A percentile compares a stretch with the other conserved stretches of the same genome.
Conservation (phyloP, 495 filamentous ascomycete species). For the Cercophora scortea region DNA sequence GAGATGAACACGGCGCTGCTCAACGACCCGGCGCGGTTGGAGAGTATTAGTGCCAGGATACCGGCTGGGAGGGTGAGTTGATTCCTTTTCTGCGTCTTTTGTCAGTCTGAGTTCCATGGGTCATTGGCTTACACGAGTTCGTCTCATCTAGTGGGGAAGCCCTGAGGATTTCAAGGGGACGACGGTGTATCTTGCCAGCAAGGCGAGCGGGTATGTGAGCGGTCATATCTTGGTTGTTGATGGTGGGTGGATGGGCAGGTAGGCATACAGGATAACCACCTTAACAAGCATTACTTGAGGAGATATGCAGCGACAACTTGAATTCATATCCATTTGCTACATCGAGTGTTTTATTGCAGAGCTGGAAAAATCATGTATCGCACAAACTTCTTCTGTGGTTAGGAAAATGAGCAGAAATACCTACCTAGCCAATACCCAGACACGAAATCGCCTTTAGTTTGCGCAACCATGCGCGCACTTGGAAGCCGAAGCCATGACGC, state of each 20-base stretch:
- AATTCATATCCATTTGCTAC: too few relatives aligned
- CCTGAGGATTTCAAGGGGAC: constrained; percentile 88
- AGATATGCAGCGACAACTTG: too few relatives aligned
- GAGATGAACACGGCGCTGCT: constrained; percentile 89
- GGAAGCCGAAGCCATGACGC: constrained; percentile 28
- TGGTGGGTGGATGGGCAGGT: constrained; percentile 92
- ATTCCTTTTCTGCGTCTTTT: background rate
- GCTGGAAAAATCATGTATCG: too few relatives aligned
- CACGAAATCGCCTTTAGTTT: too few relatives aligned
- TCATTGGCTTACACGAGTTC: background rate
- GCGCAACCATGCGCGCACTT: background rate
- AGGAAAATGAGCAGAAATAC: too few relatives aligned
- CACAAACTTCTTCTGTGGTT: too few relatives aligned
- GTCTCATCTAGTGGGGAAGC: constrained; percentile 53
- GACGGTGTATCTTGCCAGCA: constrained; percentile 69
- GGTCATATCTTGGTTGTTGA: constrained; percentile 79
- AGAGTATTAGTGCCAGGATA: constrained; percentile 72
- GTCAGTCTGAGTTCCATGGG: background rate
- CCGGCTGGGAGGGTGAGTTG: constrained; percentile 56
- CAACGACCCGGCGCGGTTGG: constrained; percentile 57
- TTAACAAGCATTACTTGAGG: too few relatives aligned
- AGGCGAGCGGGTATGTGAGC: constrained; percentile 70
- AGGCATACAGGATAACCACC: constrained; percentile 4
- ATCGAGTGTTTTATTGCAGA: too few relatives aligned
- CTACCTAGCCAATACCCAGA: too few relatives aligned